These are phyloP conservation scores for Boletus edulis DNA, from an alignment of 768 basidiomycete species.

Conservation along the genomic window DNA sequence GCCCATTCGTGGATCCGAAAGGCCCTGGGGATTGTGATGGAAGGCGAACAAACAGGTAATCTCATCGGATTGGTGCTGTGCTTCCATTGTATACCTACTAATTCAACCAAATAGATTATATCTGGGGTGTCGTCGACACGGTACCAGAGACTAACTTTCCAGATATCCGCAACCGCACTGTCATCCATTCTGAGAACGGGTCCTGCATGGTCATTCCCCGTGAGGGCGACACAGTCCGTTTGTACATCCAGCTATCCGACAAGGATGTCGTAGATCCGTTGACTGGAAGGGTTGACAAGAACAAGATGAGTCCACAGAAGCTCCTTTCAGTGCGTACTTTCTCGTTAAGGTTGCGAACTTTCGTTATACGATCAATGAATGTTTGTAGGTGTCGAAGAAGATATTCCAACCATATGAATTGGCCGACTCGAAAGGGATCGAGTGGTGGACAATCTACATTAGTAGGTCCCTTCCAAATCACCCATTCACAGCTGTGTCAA, in stretches of 20 bases:
- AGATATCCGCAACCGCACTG: conserved; percentile 63
- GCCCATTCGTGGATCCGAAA: conserved; percentile 50
- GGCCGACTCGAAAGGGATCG: conserved; percentile 43
- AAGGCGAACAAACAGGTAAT: conserved; percentile 48
- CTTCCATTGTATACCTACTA: background rate
- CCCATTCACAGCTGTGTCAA: background rate
- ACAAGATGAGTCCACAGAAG: conserved; percentile 45
- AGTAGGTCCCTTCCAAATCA: conserved; percentile 38
- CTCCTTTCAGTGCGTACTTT: conserved; percentile 48
- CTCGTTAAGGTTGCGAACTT: too few relatives aligned
- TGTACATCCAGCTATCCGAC: conserved; percentile 68
- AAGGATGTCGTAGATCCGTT: conserved; percentile 41
- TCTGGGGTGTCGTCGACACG: conserved; percentile 83
- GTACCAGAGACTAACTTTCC: conserved; percentile 74
- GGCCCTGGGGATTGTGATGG: conserved; percentile 41
- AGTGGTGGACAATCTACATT: conserved; percentile 76
- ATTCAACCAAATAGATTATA: conserved; percentile 47
- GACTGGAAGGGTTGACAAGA: conserved; percentile 54
- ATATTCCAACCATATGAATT: conserved; percentile 58
- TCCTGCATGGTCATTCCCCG: conserved; percentile 76
- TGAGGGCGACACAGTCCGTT: conserved; percentile 61
- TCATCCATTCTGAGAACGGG: conserved; percentile 67
- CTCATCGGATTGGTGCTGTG: background rate
- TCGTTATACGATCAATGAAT: background rate
- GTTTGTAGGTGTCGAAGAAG: conserved; percentile 48